Base-by-base conservation (phyloP, 148 eudicot species). In the Rhododendron molle region DNA sequence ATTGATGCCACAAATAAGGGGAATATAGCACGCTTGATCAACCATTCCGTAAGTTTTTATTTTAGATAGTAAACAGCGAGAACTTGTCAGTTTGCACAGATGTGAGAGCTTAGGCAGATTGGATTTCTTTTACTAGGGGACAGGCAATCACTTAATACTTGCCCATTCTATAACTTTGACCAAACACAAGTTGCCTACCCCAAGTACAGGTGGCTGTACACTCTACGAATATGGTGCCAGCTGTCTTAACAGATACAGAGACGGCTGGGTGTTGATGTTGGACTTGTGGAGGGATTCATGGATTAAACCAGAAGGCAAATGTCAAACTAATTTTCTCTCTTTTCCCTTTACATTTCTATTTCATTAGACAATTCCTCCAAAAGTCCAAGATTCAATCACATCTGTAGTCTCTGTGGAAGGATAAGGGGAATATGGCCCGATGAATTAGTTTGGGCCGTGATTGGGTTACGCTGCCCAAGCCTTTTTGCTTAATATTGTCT, bases 1-100 rank as follows among this genome's bases (percentile, higher is more conserved):
- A 87, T 97, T 85, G 99, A 97, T 90, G 97, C 99, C 28, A 97
- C 99, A 84, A 74, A 91, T 89, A 93, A 92, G 76, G 99, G 99
- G 84, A 97, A 93, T 85, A 94, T 97, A 74, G 99, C 93, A 40
- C 99, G 99, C 81, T 88, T 97, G 83, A 95, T 97, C 87, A 97
- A 97, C 85, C 99, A 97, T 78, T 97, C 98, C 44, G 99, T 95
- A 88, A 92, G 98, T 90, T 81, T 72, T 71, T 78, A 26, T 80
- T 83, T 21, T 56, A 47, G 50, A 30, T 47, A 52, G 30, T 13
- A 69, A 67, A 14, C 36, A 2, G 15, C 23, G 2, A 52, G 12
- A 34, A 56, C 23, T 21, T 81, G 23, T 30, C 34, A 15, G 12
- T 81, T 32, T 56, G 14, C 4, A 34, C 71, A 34, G 7, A n/a